phyloP scores from a whole-genome alignment of 2,329 filamentous ascomycete species.

The Chlorencoelia australis region DNA sequence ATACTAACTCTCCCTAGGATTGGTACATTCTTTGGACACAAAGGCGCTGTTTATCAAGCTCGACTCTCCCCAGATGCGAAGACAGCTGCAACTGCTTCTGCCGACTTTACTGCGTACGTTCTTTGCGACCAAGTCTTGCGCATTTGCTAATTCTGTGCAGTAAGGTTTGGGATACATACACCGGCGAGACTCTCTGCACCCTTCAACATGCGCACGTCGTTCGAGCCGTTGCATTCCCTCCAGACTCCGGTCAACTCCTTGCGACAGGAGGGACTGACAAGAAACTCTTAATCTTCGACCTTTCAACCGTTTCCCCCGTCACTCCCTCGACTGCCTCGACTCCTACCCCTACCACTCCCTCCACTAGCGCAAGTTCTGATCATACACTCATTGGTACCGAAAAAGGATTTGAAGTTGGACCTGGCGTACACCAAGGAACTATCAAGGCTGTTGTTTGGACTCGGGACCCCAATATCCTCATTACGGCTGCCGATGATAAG shows the following conservation, averaged over 20 bases:
- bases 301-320: slow-evolving; percentile 42
- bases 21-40: slow-evolving; percentile 95
- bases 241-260: slow-evolving; percentile 70
- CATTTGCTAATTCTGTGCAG: too few species aligned
- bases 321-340: slow-evolving; percentile 15
- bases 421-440: slow-evolving; percentile 70
- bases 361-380: slow-evolving; percentile 26
- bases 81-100: slow-evolving; percentile 84
- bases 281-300: slow-evolving; percentile 87
- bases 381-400: slow-evolving; percentile 44
- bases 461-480: slow-evolving; percentile 73
- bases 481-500: slow-evolving; percentile 85
- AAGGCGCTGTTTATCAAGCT: slow-evolving; percentile 95
- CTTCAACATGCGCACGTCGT: slow-evolving; percentile 93
- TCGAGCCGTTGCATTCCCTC: slow-evolving; percentile 81
- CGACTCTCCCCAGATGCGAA: slow-evolving; percentile 79
- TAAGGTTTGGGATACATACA: slow-evolving; percentile 95
- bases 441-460: slow-evolving; percentile 98
- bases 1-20: slow-evolving; percentile 46
- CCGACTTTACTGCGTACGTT: slow-evolving; percentile 85
- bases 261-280: slow-evolving; percentile 95
- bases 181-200: slow-evolving; percentile 77
- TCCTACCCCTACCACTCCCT: slow-evolving; percentile 13
- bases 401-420: slow-evolving; percentile 75
- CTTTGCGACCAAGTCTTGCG: neutral